phyloP scores from a whole-genome alignment of 345 rosid species.

The Eucalyptus victrix region DNA sequence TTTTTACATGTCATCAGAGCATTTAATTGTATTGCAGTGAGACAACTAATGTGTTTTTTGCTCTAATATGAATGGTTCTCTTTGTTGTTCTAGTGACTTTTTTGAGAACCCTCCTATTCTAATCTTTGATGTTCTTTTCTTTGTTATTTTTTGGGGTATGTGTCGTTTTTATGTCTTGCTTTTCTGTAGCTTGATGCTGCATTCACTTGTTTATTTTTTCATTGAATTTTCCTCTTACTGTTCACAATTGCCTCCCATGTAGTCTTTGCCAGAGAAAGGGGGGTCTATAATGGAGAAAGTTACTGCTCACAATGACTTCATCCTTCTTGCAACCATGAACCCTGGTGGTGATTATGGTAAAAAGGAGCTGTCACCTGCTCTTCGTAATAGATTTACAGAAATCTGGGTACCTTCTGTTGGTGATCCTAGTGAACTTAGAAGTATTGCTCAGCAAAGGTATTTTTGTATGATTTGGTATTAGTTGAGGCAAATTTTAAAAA shows the following conservation, averaged over 20 bases:
- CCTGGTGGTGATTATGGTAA: constrained; percentile 99
- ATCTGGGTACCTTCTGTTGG: constrained; percentile 89
- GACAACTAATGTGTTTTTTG: not conserved
- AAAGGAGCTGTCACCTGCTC: constrained; percentile 96
- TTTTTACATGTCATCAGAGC: not conserved
- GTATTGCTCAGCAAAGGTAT: constrained; percentile 61
- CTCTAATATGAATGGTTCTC: not conserved
- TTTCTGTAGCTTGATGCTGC: not conserved
- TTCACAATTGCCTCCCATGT: constrained; percentile 4
- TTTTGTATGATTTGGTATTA: not conserved
- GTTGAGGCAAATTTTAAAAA: not conserved
- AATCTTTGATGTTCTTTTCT: not conserved
- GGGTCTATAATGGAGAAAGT: constrained; percentile 64
- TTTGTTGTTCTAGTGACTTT: not conserved
- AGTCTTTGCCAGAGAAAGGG: constrained; percentile 97
- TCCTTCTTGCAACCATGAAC: constrained; percentile 93
- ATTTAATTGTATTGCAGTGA: not conserved
- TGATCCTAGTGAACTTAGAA: constrained; percentile 56
- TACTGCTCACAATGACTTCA: constrained; percentile 59
- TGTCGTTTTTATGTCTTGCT: not conserved
- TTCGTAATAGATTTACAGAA: constrained; percentile 94
- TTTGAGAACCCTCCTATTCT: not conserved
- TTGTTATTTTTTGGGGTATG: not conserved
- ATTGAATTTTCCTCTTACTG: not conserved
- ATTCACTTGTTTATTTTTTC: not conserved